phyloP scores from a whole-genome alignment of 2,329 filamentous ascomycete genomes.

The Byssochlamys sp. region DNA sequence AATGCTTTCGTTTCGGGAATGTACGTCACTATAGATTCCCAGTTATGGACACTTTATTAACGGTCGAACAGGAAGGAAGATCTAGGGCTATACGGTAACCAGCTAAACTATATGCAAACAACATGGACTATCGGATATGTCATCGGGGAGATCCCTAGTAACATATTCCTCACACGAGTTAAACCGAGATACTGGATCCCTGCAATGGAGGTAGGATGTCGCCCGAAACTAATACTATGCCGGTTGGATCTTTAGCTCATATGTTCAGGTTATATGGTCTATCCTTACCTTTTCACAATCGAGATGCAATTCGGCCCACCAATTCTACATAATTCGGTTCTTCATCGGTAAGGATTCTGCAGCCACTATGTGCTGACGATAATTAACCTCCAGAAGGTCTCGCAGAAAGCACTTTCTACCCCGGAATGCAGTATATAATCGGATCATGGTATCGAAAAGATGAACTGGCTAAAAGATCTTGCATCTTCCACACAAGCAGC shows the following conservation, averaged over 20 bases:
- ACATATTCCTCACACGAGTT: slow-evolving; percentile 44
- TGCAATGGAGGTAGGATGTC: slow-evolving; percentile 35
- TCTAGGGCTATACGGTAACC: slow-evolving; percentile 42
- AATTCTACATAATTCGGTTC: slow-evolving; percentile 41
- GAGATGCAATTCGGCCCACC: slow-evolving; percentile 32
- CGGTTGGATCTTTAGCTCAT: neutral
- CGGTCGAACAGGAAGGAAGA: slow-evolving; percentile 40
- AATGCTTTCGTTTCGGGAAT: slow-evolving; percentile 42
- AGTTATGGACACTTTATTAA: neutral
- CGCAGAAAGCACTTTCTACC: slow-evolving; percentile 38
- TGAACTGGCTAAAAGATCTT: slow-evolving; percentile 44
- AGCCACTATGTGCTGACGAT: neutral
- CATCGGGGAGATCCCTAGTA: slow-evolving; percentile 44
- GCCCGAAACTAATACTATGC: slow-evolving; percentile 3
- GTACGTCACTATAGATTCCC: slow-evolving; percentile 14
- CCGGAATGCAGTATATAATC: slow-evolving; percentile 45
- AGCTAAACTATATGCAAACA: slow-evolving; percentile 49
- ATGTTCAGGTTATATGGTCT: slow-evolving; percentile 36
- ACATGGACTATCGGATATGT: slow-evolving; percentile 54
- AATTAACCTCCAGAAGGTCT: slow-evolving; percentile 2
- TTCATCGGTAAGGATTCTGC: slow-evolving; percentile 32
- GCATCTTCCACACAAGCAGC: slow-evolving; percentile 43
- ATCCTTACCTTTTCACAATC: slow-evolving; percentile 39
- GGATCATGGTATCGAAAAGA: slow-evolving; percentile 44
- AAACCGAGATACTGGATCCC: slow-evolving; percentile 43